Evolutionary conservation across 208 protist genomes (phyloP).

Genomic region (Phytomonas serpens): DNA sequence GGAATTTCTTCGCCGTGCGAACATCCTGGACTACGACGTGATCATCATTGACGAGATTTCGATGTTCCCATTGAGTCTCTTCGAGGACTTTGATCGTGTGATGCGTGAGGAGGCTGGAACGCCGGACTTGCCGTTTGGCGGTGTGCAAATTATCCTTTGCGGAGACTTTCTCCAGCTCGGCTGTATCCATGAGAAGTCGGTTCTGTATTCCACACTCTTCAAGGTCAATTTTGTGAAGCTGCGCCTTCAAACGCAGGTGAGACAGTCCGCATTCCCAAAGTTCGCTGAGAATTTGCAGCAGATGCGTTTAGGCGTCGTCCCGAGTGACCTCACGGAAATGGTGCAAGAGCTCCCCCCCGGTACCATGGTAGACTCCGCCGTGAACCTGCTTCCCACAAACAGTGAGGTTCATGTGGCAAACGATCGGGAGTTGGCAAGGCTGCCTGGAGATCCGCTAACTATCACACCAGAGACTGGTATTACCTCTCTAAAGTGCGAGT

Average conservation of each 20-base stretch:
- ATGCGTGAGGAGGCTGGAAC: constrained; percentile 74
- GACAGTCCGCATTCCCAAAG: constrained; percentile 44
- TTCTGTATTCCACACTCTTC: constrained; percentile 68
- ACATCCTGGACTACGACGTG: constrained; percentile 75
- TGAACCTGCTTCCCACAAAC: constrained; percentile 82
- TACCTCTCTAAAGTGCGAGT: constrained; percentile 65
- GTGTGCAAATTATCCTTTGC: constrained; percentile 90
- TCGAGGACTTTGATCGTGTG: constrained; percentile 83
- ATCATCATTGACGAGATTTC: constrained; percentile 92
- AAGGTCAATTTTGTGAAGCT: constrained; percentile 70
- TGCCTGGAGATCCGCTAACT: constrained; percentile 61
- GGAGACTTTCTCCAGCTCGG: constrained; percentile 91
- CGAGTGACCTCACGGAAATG: constrained; percentile 40
- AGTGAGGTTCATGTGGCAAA: constrained; percentile 82
- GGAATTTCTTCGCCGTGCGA: constrained; percentile 70
- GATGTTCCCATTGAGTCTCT: constrained; percentile 80
- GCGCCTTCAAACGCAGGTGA: constrained; percentile 63
- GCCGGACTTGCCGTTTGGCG: constrained; percentile 86
- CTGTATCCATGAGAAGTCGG: constrained; percentile 72
- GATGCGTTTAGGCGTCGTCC: constrained; percentile 67
- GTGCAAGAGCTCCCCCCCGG: constrained; percentile 71
- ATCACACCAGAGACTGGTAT: constrained; percentile 72
- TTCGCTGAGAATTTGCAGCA: constrained; percentile 66
- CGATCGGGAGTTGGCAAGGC: constrained; percentile 52
- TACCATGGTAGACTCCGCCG: constrained; percentile 78